Evolutionary conservation across 2,329 filamentous ascomycete genomes (phyloP), one percentile per base, ranked within the genome.

Genomic region (Diaporthe caulivora): DNA sequence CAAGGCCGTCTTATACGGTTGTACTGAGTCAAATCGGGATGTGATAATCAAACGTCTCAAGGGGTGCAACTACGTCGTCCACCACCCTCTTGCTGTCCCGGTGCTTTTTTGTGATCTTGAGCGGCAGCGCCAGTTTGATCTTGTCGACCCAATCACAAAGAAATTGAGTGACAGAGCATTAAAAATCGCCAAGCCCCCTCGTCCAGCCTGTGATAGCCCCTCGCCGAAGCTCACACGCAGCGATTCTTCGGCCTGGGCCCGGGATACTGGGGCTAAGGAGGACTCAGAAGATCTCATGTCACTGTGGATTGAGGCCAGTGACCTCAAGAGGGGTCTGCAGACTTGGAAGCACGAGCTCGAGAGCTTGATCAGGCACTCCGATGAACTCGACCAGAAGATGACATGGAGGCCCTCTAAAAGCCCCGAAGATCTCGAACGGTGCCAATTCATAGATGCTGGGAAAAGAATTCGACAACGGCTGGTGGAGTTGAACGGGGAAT

Each of bases 271-370:
- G 9, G 1, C 2, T 10, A 15, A 40, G 18, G 44, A 69, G 4
- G 67, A 37, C 4, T 47, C 31, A 31, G 75, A 70, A 21, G 67
- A 58, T 31, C 72, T 69, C 6, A 74, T 71, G 13, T 2, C 37
- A n/a, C 68, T 77, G 2, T 79, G 79, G 78, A 60, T 77, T 1
- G 42, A 75, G 11, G 76, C 76, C 7, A 78, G 75, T 44, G 62
- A 69, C n/a, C 54, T 78, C 2, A 74, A 74, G n/a, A 76, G 71
- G 2, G 76, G 72, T 0, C 29, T 80, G 6, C 44, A 72, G 42
- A 75, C 57, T 2, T 78, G 78, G 77, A 73, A 76, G 54, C 40
- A 24, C 0, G 75, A 80, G 44, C 67, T 80, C 15, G 29, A 49
- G 1, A 77, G 77, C 18, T 78, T 80, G 73, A 53, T 76, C 18